These are phyloP conservation scores for Aspergillus sp. DNA, from an alignment of 2,329 filamentous ascomycete species.

Conservation along the genomic window DNA sequence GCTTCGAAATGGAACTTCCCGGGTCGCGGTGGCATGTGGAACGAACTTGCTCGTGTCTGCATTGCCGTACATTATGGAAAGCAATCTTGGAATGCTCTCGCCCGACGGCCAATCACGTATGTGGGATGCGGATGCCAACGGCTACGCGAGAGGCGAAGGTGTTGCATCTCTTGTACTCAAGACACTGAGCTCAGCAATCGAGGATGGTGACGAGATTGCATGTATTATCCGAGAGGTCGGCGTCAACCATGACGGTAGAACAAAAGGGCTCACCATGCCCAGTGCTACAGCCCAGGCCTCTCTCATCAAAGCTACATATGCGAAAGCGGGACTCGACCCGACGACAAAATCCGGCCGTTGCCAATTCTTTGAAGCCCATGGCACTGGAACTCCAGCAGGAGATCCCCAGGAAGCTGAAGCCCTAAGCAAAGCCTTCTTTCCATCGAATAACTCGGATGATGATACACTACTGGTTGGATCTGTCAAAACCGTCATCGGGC, in stretches of 20 bases:
- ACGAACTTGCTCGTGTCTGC: background rate
- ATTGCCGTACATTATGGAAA: background rate
- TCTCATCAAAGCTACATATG: slow-evolving; percentile 29
- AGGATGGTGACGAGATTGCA: slow-evolving; percentile 21
- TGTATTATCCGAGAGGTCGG: slow-evolving; percentile 20
- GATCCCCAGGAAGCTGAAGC: slow-evolving; percentile 2
- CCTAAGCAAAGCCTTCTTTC: slow-evolving; percentile 6
- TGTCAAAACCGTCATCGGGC: slow-evolving; percentile 16
- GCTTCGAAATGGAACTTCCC: background rate
- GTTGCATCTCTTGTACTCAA: slow-evolving; percentile 25
- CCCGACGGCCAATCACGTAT: slow-evolving; percentile 19
- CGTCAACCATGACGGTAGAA: slow-evolving; percentile 16
- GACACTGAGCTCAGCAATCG: slow-evolving; percentile 16
- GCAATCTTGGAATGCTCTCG: slow-evolving; percentile 20
- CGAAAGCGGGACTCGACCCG: slow-evolving; percentile 18
- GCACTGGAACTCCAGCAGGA: slow-evolving; percentile 22
- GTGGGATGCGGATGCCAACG: slow-evolving; percentile 20
- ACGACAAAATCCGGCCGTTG: slow-evolving; percentile 14
- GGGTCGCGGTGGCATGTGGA: background rate
- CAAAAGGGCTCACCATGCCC: slow-evolving; percentile 14
- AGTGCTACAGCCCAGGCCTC: slow-evolving; percentile 15
- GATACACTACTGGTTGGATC: slow-evolving; percentile 2
- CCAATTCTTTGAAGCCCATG: slow-evolving; percentile 31
- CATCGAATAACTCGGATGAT: slow-evolving; percentile 3
- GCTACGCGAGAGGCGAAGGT: slow-evolving; percentile 26